Evolutionary conservation across 208 protist species (phyloP).

Genomic region (Leptomonas pyrrhocoris): DNA sequence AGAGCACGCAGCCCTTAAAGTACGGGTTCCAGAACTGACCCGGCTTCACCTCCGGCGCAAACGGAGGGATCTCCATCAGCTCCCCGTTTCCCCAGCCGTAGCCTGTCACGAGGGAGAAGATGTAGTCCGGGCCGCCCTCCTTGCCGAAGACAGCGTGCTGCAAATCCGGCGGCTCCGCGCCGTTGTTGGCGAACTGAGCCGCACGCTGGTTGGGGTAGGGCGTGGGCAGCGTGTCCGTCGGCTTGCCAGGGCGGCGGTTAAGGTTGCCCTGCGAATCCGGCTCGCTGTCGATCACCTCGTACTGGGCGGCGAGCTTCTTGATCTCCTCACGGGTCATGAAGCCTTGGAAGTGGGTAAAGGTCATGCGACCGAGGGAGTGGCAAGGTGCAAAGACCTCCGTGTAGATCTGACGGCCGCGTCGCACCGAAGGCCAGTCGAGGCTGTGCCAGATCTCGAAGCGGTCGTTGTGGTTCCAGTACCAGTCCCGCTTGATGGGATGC

Average conservation of each 20-base stretch:
- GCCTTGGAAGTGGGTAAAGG: slow-evolving; percentile 97
- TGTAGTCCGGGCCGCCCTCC: slow-evolving; percentile 95
- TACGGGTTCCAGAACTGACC: slow-evolving; percentile 98
- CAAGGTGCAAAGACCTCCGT: slow-evolving; percentile 98
- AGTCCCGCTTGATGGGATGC: slow-evolving; percentile 85
- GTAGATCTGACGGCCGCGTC: slow-evolving; percentile 98
- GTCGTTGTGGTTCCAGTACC: slow-evolving; percentile 93
- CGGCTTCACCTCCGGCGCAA: slow-evolving; percentile 84
- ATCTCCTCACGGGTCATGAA: slow-evolving; percentile 97
- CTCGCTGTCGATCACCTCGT: slow-evolving; percentile 94
- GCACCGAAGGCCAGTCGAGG: slow-evolving; percentile 92
- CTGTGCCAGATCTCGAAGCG: slow-evolving; percentile 90
- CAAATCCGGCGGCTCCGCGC: slow-evolving; percentile 98
- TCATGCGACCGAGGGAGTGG: slow-evolving; percentile 95
- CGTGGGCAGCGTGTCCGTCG: slow-evolving; percentile 95
- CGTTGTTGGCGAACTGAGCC: slow-evolving; percentile 96
- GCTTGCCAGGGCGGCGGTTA: slow-evolving; percentile 96
- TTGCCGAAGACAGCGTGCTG: slow-evolving; percentile 97
- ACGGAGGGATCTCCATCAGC: slow-evolving; percentile 84
- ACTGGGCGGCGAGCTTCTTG: slow-evolving; percentile 93
- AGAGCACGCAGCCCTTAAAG: slow-evolving; percentile 97
- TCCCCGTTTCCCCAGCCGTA: slow-evolving; percentile 96
- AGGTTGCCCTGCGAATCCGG: slow-evolving; percentile 96
- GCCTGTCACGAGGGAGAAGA: slow-evolving; percentile 98
- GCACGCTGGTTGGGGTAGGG: slow-evolving; percentile 98